Percentiles rank a stretch among this genome's conserved stretches.
These are phyloP conservation scores for Urtica urens DNA, from an alignment of 306 rosid species.

Conservation along the genomic window DNA sequence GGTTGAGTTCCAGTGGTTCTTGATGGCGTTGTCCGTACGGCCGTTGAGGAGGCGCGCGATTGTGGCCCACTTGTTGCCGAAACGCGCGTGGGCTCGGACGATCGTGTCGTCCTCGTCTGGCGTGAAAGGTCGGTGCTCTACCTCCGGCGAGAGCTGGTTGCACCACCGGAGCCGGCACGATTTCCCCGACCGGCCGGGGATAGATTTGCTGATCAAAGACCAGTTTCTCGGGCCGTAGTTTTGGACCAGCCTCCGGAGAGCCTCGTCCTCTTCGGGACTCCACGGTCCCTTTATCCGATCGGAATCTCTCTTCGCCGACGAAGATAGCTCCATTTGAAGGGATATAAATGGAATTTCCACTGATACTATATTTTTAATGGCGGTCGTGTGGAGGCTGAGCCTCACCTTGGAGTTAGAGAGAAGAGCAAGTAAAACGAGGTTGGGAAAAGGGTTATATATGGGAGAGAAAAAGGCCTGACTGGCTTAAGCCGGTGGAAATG, in stretches of 20 bases:
- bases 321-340: constrained; percentile 29
- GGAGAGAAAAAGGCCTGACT: constrained; percentile 19
- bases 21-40: constrained; percentile 82
- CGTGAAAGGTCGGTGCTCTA: constrained; percentile 58
- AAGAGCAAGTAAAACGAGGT: no score
- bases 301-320: constrained; percentile 23
- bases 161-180: constrained; percentile 89
- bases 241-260: constrained; percentile 43
- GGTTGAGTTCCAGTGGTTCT: constrained; percentile 87
- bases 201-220: constrained; percentile 73
- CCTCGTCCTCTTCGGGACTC: constrained; percentile 80
- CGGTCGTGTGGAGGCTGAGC: constrained; percentile 24
- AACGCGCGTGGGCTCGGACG: constrained; percentile 44
- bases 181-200: constrained; percentile 74
- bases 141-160: constrained; percentile 82
- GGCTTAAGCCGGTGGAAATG: constrained; percentile 30
- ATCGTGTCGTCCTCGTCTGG: constrained; percentile 57
- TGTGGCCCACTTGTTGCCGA: constrained; percentile 85
- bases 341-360: background rate
- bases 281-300: constrained; percentile 86
- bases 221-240: constrained; percentile 59
- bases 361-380: background rate
- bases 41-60: constrained; percentile 67
- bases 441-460: constrained; percentile 20
- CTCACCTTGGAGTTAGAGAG: constrained; percentile 18